These are phyloP conservation scores for Gossypium trilobum DNA, from an alignment of 441 rosid genomes.

Conservation along the genomic window DNA sequence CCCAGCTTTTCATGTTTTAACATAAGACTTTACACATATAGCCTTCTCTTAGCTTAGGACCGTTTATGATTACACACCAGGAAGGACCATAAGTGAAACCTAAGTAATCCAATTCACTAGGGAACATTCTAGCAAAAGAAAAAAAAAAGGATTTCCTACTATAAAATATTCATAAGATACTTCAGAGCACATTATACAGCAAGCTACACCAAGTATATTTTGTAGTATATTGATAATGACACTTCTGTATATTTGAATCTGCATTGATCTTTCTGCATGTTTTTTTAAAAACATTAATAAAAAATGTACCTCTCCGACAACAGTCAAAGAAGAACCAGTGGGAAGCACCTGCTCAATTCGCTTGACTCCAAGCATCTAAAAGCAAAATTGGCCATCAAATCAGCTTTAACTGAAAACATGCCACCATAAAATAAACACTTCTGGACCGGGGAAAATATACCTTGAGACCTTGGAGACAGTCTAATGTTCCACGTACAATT, in stretches of 20 bases:
- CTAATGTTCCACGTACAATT: constrained; percentile 81
- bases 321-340: constrained; percentile 75
- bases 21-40: not conserved
- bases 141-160: not conserved
- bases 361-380: constrained; percentile 97
- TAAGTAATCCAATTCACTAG: not conserved
- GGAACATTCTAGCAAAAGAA: not conserved
- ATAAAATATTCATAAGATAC: not conserved
- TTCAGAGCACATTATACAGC: not conserved
- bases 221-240: not conserved
- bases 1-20: not conserved
- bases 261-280: not conserved
- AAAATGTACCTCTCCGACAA: constrained; percentile 77
- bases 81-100: constrained; percentile 6
- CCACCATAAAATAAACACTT: not conserved
- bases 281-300: not conserved
- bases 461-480: constrained; percentile 92
- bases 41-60: not conserved
- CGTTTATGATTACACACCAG: not conserved
- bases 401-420: constrained; percentile 9
- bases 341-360: constrained; percentile 90
- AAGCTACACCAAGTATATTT: not conserved
- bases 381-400: constrained; percentile 17
- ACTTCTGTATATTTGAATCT: not conserved
- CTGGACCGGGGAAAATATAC: constrained; percentile 29